Evolutionary conservation across 179 eudicot species (phyloP).

Genomic region (Amaranthus tricolor): DNA sequence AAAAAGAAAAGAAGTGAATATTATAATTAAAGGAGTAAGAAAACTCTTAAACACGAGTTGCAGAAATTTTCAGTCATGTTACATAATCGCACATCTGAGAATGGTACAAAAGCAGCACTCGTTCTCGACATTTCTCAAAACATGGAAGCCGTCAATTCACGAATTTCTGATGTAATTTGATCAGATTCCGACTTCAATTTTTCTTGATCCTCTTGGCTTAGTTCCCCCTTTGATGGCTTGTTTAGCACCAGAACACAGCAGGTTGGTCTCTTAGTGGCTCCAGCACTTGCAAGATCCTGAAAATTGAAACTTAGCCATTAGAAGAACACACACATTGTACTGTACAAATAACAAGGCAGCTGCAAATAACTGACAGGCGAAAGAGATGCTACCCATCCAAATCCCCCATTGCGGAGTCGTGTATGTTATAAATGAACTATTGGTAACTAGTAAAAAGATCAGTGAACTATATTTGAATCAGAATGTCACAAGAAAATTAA

Average conservation of each 20-base stretch:
- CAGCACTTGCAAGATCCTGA: slow-evolving; percentile 93
- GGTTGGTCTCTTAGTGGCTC: slow-evolving; percentile 88
- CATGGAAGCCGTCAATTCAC: slow-evolving; percentile 51
- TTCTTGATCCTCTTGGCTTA: slow-evolving; percentile 60
- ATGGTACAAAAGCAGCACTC: slow-evolving; percentile 16
- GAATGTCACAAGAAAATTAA: too few species aligned
- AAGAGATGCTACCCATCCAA: not conserved
- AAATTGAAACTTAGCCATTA: not conserved
- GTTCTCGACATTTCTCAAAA: slow-evolving; percentile 24
- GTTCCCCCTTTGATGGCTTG: slow-evolving; percentile 79
- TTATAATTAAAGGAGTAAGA: too few species aligned
- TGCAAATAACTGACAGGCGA: not conserved
- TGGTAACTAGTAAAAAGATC: not conserved
- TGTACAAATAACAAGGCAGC: not conserved
- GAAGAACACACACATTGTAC: not conserved
- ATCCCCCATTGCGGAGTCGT: not conserved
- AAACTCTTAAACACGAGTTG: too few species aligned
- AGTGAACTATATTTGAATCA: not conserved
- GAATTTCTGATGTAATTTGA: slow-evolving; percentile 58
- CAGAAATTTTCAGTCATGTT: not conserved
- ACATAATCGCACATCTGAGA: slow-evolving; percentile 9
- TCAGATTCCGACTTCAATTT: slow-evolving; percentile 64
- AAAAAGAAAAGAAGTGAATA: too few species aligned
- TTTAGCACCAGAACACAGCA: slow-evolving; percentile 82
- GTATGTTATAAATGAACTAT: not conserved